phyloP scores from a whole-genome alignment of 2,329 filamentous ascomycete genomes.

The Scleromitrula shiraiana region DNA sequence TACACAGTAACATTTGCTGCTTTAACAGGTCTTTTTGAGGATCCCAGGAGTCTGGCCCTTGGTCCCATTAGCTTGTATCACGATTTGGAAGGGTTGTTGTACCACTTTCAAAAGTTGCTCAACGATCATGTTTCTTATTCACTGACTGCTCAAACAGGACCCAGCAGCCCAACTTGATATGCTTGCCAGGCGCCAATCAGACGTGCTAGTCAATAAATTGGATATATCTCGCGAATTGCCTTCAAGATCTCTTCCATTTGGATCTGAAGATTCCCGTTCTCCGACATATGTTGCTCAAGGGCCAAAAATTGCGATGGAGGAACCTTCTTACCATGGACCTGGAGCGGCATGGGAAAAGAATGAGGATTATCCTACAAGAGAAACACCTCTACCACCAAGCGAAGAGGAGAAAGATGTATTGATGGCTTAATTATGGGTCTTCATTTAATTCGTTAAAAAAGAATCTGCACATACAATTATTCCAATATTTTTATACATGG shows the following conservation, averaged over 20 bases:
- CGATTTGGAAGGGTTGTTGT: slow-evolving; percentile 5
- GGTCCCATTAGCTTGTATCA: neutral
- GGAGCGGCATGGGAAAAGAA: slow-evolving; percentile 45
- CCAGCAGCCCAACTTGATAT: slow-evolving; percentile 62
- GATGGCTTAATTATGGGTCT: slow-evolving; percentile 38
- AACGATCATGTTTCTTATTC: slow-evolving; percentile 6
- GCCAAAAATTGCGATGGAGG: slow-evolving; percentile 32
- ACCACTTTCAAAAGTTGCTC: slow-evolving; percentile 1
- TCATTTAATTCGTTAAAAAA: neutral
- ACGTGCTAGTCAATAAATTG: slow-evolving; percentile 49
- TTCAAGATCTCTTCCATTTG: slow-evolving; percentile 42
- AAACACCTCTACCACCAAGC: slow-evolving; percentile 27
- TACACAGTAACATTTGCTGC: slow-evolving; percentile 2
- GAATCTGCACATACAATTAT: neutral
- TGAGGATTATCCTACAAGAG: slow-evolving; percentile 35
- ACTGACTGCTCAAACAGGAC: slow-evolving; percentile 45
- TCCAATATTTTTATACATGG: too few relatives aligned
- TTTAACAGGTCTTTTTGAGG: slow-evolving; percentile 5
- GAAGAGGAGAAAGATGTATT: slow-evolving; percentile 30
- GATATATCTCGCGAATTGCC: slow-evolving; percentile 38
- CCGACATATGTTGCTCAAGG: slow-evolving; percentile 38
- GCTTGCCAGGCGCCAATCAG: slow-evolving; percentile 58
- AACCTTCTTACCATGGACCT: slow-evolving; percentile 43
- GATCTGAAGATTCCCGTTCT: slow-evolving; percentile 41
- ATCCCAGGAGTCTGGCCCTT: neutral